Conservation (phyloP, 768 basidiomycete genomes). For the Pisolithus marmoratus region DNA sequence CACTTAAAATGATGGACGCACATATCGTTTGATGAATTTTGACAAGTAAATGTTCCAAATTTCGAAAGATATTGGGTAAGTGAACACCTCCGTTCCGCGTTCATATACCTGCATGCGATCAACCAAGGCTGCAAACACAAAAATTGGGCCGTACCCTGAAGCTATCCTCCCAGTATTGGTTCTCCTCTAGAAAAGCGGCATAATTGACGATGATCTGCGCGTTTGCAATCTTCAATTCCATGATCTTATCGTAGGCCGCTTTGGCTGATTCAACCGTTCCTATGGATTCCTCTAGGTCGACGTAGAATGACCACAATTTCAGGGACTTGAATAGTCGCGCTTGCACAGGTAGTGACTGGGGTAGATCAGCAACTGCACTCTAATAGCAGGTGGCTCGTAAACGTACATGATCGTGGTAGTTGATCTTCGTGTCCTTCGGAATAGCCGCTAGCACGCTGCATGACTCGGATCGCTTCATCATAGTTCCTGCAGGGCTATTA, state of each 20-base stretch:
- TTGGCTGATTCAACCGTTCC: conserved; percentile 91
- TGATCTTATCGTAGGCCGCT: conserved; percentile 90
- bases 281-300: conserved; percentile 96
- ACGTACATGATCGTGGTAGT: conserved; percentile 90
- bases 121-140: conserved; percentile 6
- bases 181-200: conserved; percentile 94
- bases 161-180: conserved; percentile 96
- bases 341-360: conserved; percentile 78
- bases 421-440: conserved; percentile 86
- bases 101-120: conserved; percentile 70
- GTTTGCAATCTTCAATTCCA: conserved; percentile 95
- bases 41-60: conserved; percentile 99
- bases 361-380: conserved; percentile 8
- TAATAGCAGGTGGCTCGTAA: not conserved
- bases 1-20: conserved; percentile 34
- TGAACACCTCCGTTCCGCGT: conserved; percentile 94
- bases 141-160: conserved; percentile 66
- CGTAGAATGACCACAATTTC: conserved; percentile 98
- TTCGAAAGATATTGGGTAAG: conserved; percentile 96
- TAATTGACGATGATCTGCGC: conserved; percentile 98
- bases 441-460: conserved; percentile 94
- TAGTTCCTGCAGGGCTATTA: conserved; percentile 65
- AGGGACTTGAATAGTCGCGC: conserved; percentile 92
- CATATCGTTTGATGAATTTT: conserved; percentile 96
- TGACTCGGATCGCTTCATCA: conserved; percentile 89